phyloP scores from a whole-genome alignment of 2,329 filamentous ascomycete species.

The Apiospora kogelbergensis region DNA sequence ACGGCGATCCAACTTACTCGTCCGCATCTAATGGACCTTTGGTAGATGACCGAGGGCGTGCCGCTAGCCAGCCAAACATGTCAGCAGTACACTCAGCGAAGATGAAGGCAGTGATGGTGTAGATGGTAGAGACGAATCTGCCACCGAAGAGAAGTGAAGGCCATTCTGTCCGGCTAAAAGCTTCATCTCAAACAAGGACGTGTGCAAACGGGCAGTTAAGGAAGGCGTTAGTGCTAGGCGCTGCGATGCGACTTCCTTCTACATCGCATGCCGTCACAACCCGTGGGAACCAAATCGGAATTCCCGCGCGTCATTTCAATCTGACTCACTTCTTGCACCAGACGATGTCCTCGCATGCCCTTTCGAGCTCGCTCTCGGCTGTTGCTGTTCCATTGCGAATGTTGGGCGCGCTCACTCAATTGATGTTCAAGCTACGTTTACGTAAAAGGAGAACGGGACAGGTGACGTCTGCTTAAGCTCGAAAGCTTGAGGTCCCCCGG shows the following conservation, averaged over 20 bases:
- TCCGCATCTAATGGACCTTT: slow-evolving; percentile 76
- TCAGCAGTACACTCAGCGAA: slow-evolving; percentile 23
- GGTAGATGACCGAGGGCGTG: slow-evolving; percentile 68
- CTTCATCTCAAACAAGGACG: neutral
- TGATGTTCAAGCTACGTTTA: neutral
- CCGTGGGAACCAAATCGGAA: no score
- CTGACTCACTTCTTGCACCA: neutral
- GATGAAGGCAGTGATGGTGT: neutral
- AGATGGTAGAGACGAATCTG: neutral
- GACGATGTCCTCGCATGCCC: neutral
- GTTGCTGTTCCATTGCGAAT: slow-evolving; percentile 3
- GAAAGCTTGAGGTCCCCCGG: neutral
- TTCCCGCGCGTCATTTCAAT: neutral
- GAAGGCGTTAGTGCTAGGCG: neutral
- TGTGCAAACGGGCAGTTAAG: neutral
- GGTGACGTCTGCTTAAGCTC: slow-evolving; percentile 4
- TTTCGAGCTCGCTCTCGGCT: neutral
- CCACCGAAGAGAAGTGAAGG: neutral
- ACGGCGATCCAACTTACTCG: slow-evolving; percentile 57
- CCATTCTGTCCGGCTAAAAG: neutral
- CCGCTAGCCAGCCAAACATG: slow-evolving; percentile 39
- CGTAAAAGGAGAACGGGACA: neutral
- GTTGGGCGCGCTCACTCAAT: neutral
- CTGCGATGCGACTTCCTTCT: neutral
- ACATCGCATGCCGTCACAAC: neutral